Conservation (phyloP, 2,329 filamentous ascomycete genomes). For the Microcyclospora tardicrescens region DNA sequence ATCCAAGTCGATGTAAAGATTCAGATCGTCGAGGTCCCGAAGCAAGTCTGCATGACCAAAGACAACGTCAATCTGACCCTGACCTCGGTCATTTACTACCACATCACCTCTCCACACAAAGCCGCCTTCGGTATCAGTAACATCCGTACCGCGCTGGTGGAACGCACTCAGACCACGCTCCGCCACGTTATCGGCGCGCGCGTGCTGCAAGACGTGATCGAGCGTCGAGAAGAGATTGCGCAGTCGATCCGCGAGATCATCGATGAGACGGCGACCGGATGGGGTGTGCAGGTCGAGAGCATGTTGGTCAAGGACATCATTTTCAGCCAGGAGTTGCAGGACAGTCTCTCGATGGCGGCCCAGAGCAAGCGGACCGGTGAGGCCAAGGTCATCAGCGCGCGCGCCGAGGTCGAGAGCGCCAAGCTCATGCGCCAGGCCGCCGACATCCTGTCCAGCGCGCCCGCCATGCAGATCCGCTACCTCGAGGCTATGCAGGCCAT, state of each 20-base stretch:
- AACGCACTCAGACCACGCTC: slow-evolving; percentile 94
- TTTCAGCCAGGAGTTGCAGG: slow-evolving; percentile 89
- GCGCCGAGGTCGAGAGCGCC: slow-evolving; percentile 90
- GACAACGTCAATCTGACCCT: slow-evolving; percentile 93
- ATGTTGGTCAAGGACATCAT: slow-evolving; percentile 99
- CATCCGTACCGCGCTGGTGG: slow-evolving; percentile 87
- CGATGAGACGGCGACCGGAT: slow-evolving; percentile 82
- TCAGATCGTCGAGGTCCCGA: slow-evolving; percentile 90
- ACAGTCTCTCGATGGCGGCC: slow-evolving; percentile 93
- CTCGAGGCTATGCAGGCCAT: slow-evolving; percentile 98
- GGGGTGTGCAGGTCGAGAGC: slow-evolving; percentile 92
- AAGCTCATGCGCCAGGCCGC: slow-evolving; percentile 85
- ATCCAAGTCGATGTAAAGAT: slow-evolving; percentile 98
- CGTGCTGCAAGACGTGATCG: slow-evolving; percentile 93
- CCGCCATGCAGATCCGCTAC: slow-evolving; percentile 96
- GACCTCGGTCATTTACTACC: slow-evolving; percentile 98
- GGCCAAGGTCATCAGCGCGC: slow-evolving; percentile 93
- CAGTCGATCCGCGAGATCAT: slow-evolving; percentile 94
- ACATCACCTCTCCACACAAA: slow-evolving; percentile 90
- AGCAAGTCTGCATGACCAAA: slow-evolving; percentile 98
- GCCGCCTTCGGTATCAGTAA: slow-evolving; percentile 94
- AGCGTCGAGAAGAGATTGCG: slow-evolving; percentile 93
- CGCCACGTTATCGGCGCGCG: slow-evolving; percentile 93
- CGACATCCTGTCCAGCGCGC: slow-evolving; percentile 80
- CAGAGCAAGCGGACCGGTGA: slow-evolving; percentile 98